phyloP scores from a whole-genome alignment of 2,329 filamentous ascomycete genomes.

The Davidsoniella eucalypti region DNA sequence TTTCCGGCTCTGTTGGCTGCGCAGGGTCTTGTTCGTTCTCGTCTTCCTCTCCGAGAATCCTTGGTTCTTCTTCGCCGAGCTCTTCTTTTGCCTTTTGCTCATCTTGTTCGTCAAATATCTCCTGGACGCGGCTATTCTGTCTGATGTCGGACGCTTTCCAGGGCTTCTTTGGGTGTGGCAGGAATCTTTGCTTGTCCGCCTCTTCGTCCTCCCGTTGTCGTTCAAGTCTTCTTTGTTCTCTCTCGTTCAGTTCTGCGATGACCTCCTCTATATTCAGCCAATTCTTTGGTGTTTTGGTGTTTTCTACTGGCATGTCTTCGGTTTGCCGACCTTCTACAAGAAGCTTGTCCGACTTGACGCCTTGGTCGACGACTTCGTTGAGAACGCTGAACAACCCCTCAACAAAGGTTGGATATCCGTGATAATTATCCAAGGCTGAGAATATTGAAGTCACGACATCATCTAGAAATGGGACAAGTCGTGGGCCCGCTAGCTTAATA shows the following conservation, averaged over 20 bases:
- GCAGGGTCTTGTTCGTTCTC: conserved; percentile 22
- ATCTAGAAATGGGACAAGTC: conserved; percentile 72
- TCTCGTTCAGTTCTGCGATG: conserved; percentile 45
- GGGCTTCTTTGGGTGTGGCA: conserved; percentile 21
- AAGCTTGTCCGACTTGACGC: conserved; percentile 41
- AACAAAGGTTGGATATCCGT: conserved; percentile 77
- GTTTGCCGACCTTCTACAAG: conserved; percentile 26
- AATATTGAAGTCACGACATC: conserved; percentile 87
- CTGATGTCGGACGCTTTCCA: conserved; percentile 17
- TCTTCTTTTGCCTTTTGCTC: conserved; percentile 15
- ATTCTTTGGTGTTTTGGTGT: conserved; percentile 24
- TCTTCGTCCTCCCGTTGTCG: conserved; percentile 23
- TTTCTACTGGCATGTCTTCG: conserved; percentile 22
- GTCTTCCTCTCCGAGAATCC: conserved; percentile 16
- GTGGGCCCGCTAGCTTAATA: conserved; percentile 69
- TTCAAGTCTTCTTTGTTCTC: conserved; percentile 19
- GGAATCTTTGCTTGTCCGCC: conserved; percentile 16
- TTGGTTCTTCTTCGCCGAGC: conserved; percentile 13
- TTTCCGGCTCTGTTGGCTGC: conserved; percentile 26
- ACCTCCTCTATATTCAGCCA: conserved; percentile 28
- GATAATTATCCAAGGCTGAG: conserved; percentile 81
- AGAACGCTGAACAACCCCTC: conserved; percentile 73
- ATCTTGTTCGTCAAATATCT: conserved; percentile 14
- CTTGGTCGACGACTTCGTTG: conserved; percentile 68
- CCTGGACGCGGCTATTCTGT: conserved; percentile 8